Evolutionary conservation across 352 stramenopile species (phyloP), one percentile per base, ranked within the genome.

Genomic region (Phytopythium litorale): DNA sequence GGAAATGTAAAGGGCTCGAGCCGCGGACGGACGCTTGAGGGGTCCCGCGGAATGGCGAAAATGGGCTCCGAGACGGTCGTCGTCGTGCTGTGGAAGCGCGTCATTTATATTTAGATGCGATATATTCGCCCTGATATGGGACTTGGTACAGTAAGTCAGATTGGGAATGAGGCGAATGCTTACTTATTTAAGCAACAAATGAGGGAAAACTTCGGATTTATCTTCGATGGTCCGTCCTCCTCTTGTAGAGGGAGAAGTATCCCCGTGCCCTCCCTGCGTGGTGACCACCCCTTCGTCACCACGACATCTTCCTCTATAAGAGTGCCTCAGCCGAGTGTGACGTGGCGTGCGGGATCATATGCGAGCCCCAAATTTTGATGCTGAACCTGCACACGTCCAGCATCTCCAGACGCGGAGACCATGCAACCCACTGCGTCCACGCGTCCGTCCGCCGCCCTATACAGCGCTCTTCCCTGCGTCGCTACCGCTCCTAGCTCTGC

Each of bases 221-320:
- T 48, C 12, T 19, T n/a, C 18, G 45, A 18, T 54, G 48, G 48
- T 54, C 48, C 48, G 48, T 54, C 51, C 51, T 45, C 18, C 51
- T 57, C 30, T 57, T 57, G 51, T 57, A 57, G 19, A 57, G 51
- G 51, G 51, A 56, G 51, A 45, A 30, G 32, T 57, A 57, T 57
- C 32, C 32, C 48, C 23, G 0, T 35, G n/a, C 23, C 21, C 4
- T 4, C 28, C 48, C 45, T 32, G 21, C 9, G 23, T 23, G 1
- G 48, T 38, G 48, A 54, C 48, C 48, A 15, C 33, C 48, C 48
- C 33, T 54, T 54, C 48, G 48, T 54, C 48, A 54, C 25, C 13
- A 15, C 48, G 48, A 23, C 16, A 54, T 54, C 23, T 54, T 54
- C 25, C 25, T 54, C 25, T 54, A 38, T 15, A 54, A 54, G 48